Conservation (phyloP, 768 basidiomycete genomes). For the Trametopsis cervina region DNA sequence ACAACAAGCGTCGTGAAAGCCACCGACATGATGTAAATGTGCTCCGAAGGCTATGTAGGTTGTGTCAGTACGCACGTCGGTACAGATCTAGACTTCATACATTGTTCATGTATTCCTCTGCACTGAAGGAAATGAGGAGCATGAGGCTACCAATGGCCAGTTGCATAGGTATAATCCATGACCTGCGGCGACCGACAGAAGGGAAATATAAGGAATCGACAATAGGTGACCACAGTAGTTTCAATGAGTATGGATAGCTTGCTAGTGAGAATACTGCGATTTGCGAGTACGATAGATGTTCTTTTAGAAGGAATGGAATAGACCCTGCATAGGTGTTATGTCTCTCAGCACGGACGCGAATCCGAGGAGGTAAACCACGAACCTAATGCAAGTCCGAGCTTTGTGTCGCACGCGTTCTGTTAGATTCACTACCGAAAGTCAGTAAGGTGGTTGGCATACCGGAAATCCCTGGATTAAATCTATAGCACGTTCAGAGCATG, state of each 20-base stretch:
- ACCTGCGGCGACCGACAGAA: constrained; percentile 88
- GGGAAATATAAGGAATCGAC: constrained; percentile 86
- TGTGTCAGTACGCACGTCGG: constrained; percentile 10
- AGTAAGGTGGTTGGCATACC: constrained; percentile 11
- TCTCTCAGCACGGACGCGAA: constrained; percentile 2
- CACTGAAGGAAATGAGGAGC: constrained; percentile 70
- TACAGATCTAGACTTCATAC: constrained; percentile 36
- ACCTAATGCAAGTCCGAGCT: constrained; percentile 90
- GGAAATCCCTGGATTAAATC: constrained; percentile 48
- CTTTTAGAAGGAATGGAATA: constrained; percentile 91
- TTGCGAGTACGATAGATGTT: constrained; percentile 95
- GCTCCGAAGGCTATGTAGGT: constrained; percentile 60
- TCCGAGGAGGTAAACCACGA: constrained; percentile 12
- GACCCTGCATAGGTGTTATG: constrained; percentile 51
- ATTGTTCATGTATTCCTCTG: constrained; percentile 70
- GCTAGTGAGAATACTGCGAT: constrained; percentile 90
- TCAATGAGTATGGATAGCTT: constrained; percentile 93
- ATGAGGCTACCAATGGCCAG: constrained; percentile 78
- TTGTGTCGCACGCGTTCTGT: background rate
- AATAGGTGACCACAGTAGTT: constrained; percentile 95
- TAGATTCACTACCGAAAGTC: background rate
- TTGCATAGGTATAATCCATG: constrained; percentile 99
- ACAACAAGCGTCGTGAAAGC: constrained; percentile 88
- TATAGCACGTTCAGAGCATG: constrained; percentile 21
- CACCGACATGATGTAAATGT: constrained; percentile 70